phyloP scores from a whole-genome alignment of 257 asterid species.

The Solanum neorickii region DNA sequence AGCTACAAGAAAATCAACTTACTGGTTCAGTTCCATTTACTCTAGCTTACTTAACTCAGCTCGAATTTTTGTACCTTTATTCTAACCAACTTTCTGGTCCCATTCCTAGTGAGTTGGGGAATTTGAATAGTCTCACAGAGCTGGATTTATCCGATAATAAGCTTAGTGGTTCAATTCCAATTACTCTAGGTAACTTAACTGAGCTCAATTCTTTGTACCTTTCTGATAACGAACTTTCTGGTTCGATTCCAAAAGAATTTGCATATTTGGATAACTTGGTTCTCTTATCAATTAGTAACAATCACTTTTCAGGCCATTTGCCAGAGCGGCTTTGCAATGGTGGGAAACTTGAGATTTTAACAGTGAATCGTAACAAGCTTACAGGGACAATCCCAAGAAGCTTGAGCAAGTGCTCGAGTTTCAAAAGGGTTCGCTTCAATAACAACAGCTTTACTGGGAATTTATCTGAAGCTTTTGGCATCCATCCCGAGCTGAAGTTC shows the following conservation, averaged over 20 bases:
- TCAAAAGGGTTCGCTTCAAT: not conserved
- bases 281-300: accelerated
- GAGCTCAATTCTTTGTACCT: too few relatives aligned
- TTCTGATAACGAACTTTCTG: not conserved
- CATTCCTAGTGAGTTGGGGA: too few relatives aligned
- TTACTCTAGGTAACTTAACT: not conserved
- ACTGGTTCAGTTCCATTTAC: not conserved
- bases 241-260: not conserved
- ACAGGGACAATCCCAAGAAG: not conserved
- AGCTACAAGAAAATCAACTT: not conserved
- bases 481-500: not conserved
- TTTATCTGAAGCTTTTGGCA: not conserved
- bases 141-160: too few relatives aligned
- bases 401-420: not conserved
- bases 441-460: not conserved
- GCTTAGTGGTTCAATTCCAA: not conserved
- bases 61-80: not conserved
- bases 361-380: accelerated
- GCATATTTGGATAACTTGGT: not conserved
- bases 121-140: too few relatives aligned
- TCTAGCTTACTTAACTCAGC: not conserved
- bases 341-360: not conserved
- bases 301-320: not conserved
- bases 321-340: not conserved
- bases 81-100: not conserved